Evolutionary conservation across 345 rosid genomes (phyloP).

Genomic region (Cardamine occulta): DNA sequence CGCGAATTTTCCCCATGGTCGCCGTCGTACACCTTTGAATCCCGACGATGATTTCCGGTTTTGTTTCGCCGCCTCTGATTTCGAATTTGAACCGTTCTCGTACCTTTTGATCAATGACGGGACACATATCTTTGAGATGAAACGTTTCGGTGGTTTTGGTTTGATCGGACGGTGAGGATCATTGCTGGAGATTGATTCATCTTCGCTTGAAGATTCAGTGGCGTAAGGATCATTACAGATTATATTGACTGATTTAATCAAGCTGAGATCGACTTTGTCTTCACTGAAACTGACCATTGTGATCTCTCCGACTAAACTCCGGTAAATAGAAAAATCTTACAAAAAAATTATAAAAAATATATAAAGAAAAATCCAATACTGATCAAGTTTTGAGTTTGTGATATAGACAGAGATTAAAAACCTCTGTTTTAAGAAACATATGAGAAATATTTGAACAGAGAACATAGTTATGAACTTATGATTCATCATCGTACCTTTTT

Average conservation of each 20-base stretch:
- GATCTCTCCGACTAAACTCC: not conserved
- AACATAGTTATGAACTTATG: not conserved
- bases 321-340: not conserved
- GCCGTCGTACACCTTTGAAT: constrained; percentile 31
- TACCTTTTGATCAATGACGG: not conserved
- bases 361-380: not conserved
- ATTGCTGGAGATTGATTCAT: not conserved
- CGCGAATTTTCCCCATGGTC: constrained; percentile 36
- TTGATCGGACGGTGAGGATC: not conserved
- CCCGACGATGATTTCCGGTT: constrained; percentile 24
- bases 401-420: not conserved
- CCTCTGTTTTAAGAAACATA: not conserved
- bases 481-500: constrained; percentile 33
- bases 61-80: not conserved
- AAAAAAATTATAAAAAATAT: not conserved
- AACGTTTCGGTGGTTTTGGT: not conserved
- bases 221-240: constrained; percentile 35
- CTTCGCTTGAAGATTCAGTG: constrained; percentile 38
- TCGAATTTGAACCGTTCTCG: not conserved
- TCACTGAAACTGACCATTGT: not conserved
- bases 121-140: constrained; percentile 20
- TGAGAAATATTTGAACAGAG: not conserved
- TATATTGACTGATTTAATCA: constrained; percentile 18
- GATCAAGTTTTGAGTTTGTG: constrained; percentile 9
- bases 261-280: constrained; percentile 1